Evolutionary conservation across 768 basidiomycete species (phyloP).

Genomic region (Boletus rufocinnamomeus): DNA sequence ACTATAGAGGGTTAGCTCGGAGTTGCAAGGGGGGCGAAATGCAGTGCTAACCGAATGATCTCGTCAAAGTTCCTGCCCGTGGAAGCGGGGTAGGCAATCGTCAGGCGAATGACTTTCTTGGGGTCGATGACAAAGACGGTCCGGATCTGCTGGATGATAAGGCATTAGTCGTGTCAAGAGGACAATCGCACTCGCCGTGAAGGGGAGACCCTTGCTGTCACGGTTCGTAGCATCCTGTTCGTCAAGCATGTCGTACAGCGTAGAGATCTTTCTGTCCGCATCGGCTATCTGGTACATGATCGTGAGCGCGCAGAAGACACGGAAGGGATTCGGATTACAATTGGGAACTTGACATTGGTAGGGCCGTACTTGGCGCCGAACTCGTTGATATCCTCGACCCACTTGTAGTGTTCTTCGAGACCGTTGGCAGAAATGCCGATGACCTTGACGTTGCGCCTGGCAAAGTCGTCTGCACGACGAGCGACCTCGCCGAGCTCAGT

Average conservation of each 20-base stretch:
- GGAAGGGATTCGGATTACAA: constrained; percentile 47
- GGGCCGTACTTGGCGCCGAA: constrained; percentile 70
- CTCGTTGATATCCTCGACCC: constrained; percentile 88
- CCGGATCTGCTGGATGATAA: constrained; percentile 59
- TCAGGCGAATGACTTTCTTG: constrained; percentile 90
- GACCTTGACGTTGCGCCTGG: constrained; percentile 85
- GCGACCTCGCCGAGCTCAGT: constrained; percentile 98
- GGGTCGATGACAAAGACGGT: constrained; percentile 98
- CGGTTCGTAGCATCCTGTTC: constrained; percentile 91
- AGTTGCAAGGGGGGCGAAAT: background rate
- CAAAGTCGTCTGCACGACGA: constrained; percentile 82
- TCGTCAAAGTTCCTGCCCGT: constrained; percentile 93
- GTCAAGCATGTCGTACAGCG: constrained; percentile 95
- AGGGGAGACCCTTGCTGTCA: constrained; percentile 85
- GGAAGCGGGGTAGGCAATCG: constrained; percentile 89
- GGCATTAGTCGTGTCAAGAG: background rate
- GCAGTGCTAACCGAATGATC: constrained; percentile 51
- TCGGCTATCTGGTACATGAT: constrained; percentile 76
- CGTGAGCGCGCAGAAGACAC: constrained; percentile 13
- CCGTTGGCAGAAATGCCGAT: constrained; percentile 93
- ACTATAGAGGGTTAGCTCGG: constrained; percentile 33
- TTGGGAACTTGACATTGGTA: constrained; percentile 87
- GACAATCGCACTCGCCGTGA: constrained; percentile 59
- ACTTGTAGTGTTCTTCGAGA: constrained; percentile 79
- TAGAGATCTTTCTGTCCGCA: constrained; percentile 79